A percentile compares a stretch with the other conserved stretches of the same genome.
phyloP scores from a whole-genome alignment of 1,284 basidiomycete genomes.

The Rhodotorula glutinis region DNA sequence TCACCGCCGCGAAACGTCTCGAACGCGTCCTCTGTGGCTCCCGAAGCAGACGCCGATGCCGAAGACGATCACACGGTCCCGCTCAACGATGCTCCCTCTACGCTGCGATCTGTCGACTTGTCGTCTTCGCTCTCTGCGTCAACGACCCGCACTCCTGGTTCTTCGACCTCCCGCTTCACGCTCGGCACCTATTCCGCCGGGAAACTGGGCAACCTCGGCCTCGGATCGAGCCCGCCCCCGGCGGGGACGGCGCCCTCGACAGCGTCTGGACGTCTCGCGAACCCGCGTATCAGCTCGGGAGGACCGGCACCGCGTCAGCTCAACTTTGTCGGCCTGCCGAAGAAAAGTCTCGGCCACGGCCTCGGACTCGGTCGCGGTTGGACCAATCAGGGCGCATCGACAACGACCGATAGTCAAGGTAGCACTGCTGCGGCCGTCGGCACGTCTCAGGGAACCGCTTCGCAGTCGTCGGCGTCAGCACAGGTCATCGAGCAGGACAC shows the following conservation, averaged over 20 bases:
- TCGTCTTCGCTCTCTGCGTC: slow-evolving; percentile 24
- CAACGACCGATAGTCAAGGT: slow-evolving; percentile 21
- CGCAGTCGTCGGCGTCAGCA: not conserved
- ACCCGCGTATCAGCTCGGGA: slow-evolving; percentile 18
- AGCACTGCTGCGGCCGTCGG: not conserved
- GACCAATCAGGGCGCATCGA: not conserved
- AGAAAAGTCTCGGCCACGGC: slow-evolving; percentile 41
- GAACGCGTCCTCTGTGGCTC: slow-evolving; percentile 40
- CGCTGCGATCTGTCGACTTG: slow-evolving; percentile 17
- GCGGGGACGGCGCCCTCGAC: slow-evolving; percentile 3
- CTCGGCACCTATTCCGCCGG: slow-evolving; percentile 30
- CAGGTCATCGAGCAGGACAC: not conserved
- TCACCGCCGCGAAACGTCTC: slow-evolving; percentile 20
- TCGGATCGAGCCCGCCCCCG: slow-evolving; percentile 29
- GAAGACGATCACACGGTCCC: slow-evolving; percentile 28
- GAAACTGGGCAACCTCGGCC: slow-evolving; percentile 21
- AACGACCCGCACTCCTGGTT: slow-evolving; percentile 24
- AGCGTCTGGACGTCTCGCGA: not conserved
- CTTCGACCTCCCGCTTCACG: slow-evolving; percentile 11
- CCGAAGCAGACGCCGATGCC: slow-evolving; percentile 39
- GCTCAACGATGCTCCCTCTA: slow-evolving; percentile 37
- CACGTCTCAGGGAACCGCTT: slow-evolving; percentile 5
- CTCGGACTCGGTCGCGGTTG: slow-evolving; percentile 33
- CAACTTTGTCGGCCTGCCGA: slow-evolving; percentile 40
- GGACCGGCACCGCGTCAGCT: slow-evolving; percentile 23